Evolutionary conservation across 2,329 filamentous ascomycete species (phyloP).

Genomic region (Phaeophleospora eucalypticola): DNA sequence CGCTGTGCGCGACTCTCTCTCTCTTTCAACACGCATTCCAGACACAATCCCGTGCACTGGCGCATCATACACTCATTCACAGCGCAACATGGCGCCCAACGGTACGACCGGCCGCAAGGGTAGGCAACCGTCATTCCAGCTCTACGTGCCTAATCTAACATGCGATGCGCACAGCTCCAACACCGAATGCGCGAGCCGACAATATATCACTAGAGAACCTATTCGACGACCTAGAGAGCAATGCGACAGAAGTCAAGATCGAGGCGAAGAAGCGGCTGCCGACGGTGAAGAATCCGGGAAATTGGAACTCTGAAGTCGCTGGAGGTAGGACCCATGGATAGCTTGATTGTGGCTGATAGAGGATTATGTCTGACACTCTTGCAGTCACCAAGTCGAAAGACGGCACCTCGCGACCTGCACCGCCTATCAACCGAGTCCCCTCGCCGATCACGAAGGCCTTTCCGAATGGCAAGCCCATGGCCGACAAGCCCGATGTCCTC

Average conservation of each 20-base stretch:
- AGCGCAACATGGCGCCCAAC: conserved; percentile 29
- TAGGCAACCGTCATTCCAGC: conserved; percentile 15
- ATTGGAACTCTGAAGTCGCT: conserved; percentile 31
- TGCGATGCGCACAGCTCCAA: conserved; percentile 19
- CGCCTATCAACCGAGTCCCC: conserved; percentile 58
- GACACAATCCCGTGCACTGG: background rate
- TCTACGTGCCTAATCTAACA: conserved; percentile 12
- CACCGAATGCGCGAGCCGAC: conserved; percentile 19
- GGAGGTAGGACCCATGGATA: conserved; percentile 14
- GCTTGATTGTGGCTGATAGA: background rate
- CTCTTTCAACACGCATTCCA: background rate
- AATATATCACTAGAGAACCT: conserved; percentile 25
- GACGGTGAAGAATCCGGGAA: conserved; percentile 31
- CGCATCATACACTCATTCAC: background rate
- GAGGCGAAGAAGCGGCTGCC: conserved; percentile 29
- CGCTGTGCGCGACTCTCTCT: background rate
- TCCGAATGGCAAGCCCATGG: conserved; percentile 72
- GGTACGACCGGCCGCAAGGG: conserved; percentile 30
- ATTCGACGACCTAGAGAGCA: conserved; percentile 30
- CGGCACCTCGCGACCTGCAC: conserved; percentile 7
- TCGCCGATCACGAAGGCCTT: conserved; percentile 75
- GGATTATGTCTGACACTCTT: background rate
- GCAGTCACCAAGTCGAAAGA: conserved; percentile 21
- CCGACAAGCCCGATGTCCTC: conserved; percentile 73
- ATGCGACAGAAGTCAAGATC: conserved; percentile 19